A percentile compares a stretch with the other conserved stretches of the same genome.
phyloP scores from a whole-genome alignment of 108 stramenopile genomes.

The Mayamaea pseudoterrestris region DNA sequence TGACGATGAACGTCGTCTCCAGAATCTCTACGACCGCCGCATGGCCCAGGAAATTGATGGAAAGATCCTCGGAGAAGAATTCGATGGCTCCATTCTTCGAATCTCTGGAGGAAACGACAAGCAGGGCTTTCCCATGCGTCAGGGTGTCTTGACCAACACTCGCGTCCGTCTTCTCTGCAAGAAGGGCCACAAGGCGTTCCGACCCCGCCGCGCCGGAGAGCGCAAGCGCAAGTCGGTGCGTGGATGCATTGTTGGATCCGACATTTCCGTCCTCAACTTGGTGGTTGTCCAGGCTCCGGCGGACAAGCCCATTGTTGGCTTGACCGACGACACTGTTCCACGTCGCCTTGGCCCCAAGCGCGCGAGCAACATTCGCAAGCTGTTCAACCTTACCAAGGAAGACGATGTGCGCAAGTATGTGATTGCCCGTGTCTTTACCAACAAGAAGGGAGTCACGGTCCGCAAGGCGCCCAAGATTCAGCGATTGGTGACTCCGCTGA shows the following conservation, averaged over 20 bases:
- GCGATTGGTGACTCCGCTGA: slow-evolving; percentile 94
- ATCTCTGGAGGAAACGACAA: slow-evolving; percentile 99
- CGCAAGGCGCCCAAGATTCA: slow-evolving; percentile 99
- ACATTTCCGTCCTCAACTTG: slow-evolving; percentile 97
- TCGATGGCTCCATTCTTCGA: slow-evolving; percentile 95
- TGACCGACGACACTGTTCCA: slow-evolving; percentile 88
- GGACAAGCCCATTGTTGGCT: slow-evolving; percentile 82
- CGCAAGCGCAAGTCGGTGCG: slow-evolving; percentile 99
- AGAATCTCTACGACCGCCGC: slow-evolving; percentile 95
- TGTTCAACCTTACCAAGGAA: slow-evolving; percentile 98
- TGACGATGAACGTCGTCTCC: slow-evolving; percentile 98
- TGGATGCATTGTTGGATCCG: slow-evolving; percentile 97
- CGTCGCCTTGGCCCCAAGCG: slow-evolving; percentile 99
- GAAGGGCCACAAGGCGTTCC: slow-evolving; percentile 88
- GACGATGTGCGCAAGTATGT: slow-evolving; percentile 99
- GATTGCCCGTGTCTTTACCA: slow-evolving; percentile 90
- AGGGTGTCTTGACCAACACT: slow-evolving; percentile 96
- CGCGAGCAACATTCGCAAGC: slow-evolving; percentile 99
- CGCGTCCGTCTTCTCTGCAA: slow-evolving; percentile 93
- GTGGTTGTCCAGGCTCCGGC: slow-evolving; percentile 95
- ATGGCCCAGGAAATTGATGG: slow-evolving; percentile 98
- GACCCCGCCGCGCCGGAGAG: slow-evolving; percentile 93
- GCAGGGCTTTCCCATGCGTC: slow-evolving; percentile 99
- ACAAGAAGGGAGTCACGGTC: slow-evolving; percentile 89
- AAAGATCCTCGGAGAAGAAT: slow-evolving; percentile 93